Base-by-base conservation (phyloP, 2,329 filamentous ascomycete genomes). In the Arthrocladium fulminans region DNA sequence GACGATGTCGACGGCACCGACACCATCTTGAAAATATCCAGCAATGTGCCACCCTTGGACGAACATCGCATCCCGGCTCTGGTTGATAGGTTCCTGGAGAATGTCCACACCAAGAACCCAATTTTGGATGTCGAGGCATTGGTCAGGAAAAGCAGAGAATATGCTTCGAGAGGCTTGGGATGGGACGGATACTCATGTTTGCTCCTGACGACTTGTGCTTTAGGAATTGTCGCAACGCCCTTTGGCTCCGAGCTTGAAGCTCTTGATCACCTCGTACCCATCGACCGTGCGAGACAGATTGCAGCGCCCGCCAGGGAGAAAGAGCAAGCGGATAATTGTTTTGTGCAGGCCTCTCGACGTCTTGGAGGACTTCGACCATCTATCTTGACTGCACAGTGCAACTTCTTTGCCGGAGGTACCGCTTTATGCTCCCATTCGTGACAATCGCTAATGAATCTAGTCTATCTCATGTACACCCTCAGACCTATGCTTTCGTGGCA, bases 391-490 rank as follows among this genome's bases (percentile, higher is more conserved):
- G 59, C 62, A 5, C 67, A 71, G 34, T 69, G 66, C 40, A 59
- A 65, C 46, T 68, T 68, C 45, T 61, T 66, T 43, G 64, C 65
- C 4, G 67, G 66, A 52, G 59, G 67, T 69, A 3, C 13, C 10
- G 4, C 13, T 10, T 17, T n/a, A 9, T 4, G 6, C 34, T 25
- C 41, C 6, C 24, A 20, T 19, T 10, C 17, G 24, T 8, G 15
- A 12, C 20, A 20, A 10, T 7, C 27, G 30, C 40, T 43, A 34
- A 49, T 22, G 17, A 3, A 8, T 10, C 17, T 22, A 50, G 49
- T 51, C 20, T 65, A 65, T 50, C 54, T 64, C 19, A 68, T 70
- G 67, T 69, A 69, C 49, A 66, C 60, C 1, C 51, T 71, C 7
- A 60, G 63, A n/a, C 63, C 67, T 23, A 46, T 67, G n/a, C 47